phyloP scores from a whole-genome alignment of 1,284 basidiomycete genomes.

The Neolentinus lepideus region DNA sequence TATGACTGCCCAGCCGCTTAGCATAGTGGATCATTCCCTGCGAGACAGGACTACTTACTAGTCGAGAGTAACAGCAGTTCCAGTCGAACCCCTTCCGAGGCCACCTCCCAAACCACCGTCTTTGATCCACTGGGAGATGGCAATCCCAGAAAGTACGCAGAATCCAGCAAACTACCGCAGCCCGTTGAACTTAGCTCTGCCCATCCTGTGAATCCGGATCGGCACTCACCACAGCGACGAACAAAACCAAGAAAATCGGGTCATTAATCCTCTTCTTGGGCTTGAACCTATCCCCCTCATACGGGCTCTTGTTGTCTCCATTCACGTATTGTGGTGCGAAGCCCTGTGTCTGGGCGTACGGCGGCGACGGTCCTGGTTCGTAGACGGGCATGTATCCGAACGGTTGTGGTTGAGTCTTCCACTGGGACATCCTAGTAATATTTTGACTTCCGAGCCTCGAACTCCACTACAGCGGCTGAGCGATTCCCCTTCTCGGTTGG shows the following conservation, averaged over 20 bases:
- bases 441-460: not conserved
- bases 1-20: slow-evolving; percentile 20
- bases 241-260: slow-evolving; percentile 63
- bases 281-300: slow-evolving; percentile 59
- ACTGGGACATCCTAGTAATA: not conserved
- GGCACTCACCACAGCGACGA: slow-evolving; percentile 47
- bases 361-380: slow-evolving; percentile 18
- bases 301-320: slow-evolving; percentile 45
- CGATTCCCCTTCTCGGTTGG: too few relatives aligned
- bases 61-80: slow-evolving; percentile 52
- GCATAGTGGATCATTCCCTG: slow-evolving; percentile 15
- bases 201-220: too few relatives aligned
- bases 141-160: slow-evolving; percentile 58
- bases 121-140: slow-evolving; percentile 55
- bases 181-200: too few relatives aligned
- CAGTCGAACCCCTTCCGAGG: slow-evolving; percentile 40
- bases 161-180: slow-evolving; percentile 58
- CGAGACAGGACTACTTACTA: slow-evolving; percentile 27
- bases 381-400: not conserved
- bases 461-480: slow-evolving; percentile 4
- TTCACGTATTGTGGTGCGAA: slow-evolving; percentile 14
- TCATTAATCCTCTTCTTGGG: slow-evolving; percentile 69
- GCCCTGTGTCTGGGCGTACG: slow-evolving; percentile 10
- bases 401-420: not conserved
- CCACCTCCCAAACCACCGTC: slow-evolving; percentile 62